Conservation (phyloP, 345 rosid genomes). For the Litchi chinensis region DNA sequence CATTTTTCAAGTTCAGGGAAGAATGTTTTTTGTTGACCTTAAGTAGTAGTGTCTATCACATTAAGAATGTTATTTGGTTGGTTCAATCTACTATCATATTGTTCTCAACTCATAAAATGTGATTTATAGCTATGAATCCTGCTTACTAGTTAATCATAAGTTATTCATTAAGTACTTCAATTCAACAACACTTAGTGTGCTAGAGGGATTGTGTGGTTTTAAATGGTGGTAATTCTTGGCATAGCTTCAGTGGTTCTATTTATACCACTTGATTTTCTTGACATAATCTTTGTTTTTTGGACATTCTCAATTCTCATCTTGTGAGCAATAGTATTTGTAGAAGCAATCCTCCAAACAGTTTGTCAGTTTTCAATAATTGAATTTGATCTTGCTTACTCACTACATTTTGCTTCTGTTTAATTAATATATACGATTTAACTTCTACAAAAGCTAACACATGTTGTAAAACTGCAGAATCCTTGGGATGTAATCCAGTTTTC, state of each 20-base stretch:
- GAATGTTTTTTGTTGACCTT: neutral
- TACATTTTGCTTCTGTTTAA: no score
- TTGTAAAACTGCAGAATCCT: no score
- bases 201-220: neutral
- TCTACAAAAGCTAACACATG: no score
- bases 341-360: no score
- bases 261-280: neutral
- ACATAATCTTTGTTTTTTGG: no score
- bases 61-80: neutral
- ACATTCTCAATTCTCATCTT: no score
- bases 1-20: neutral
- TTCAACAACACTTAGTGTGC: neutral
- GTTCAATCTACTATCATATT: neutral
- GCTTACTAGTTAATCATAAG: neutral
- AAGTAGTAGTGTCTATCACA: neutral
- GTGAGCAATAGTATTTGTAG: no score
- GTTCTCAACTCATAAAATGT: neutral
- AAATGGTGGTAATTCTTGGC: neutral
- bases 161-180: neutral
- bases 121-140: neutral
- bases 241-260: neutral
- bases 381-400: no score
- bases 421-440: no score
- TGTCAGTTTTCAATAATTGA: no score
- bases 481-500: no score